Base-by-base conservation (phyloP, 805 yeast species). In the Candida nonsorbophila region DNA sequence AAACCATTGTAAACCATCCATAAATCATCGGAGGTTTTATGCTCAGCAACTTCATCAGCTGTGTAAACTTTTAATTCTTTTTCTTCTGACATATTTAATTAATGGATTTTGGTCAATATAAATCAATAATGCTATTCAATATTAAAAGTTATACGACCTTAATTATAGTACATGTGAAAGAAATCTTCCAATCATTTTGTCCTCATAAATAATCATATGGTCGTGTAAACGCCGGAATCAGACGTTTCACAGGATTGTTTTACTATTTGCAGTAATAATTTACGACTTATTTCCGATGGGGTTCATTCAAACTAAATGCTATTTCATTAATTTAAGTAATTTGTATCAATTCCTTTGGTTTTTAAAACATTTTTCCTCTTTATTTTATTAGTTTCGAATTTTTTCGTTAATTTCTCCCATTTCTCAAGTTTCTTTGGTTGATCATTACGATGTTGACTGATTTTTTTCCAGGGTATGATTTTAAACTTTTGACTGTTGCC, bases 391-490 rank as follows among this genome's bases (percentile, higher is more conserved):
- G 49, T 47, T 30, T 67, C 62, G 34, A 66, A 67, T 44, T 67
- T 66, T 36, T 62, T 55, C 43, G 68, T 66, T 36, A 80, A 58
- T 39, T 62, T 58, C 24, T 68, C 63, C 84, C 83, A 75, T 44
- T 72, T 67, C 23, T 63, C 72, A 36, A 58, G 53, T n/a, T 72
- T 55, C 51, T 77, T 79, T 32, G 77, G 72, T 32, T 65, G 65
- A 45, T 79, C 84, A 41, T 73, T 66, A 42, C 70, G 67, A 22
- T 61, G 54, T 47, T 63, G 68, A 28, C 74, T 62, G 25, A 79
- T 68, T 45, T 69, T 69, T 28, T 57, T 58, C 77, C 81, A 71
- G 28, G 84, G 84, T 24, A 79, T 62, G 9, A 67, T 63, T 47
- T 68, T 74, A 58, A 64, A 80, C 40, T 67, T 72, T 25, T 53